phyloP scores from a whole-genome alignment of 129 eudicot species.

The Logfia minima region DNA sequence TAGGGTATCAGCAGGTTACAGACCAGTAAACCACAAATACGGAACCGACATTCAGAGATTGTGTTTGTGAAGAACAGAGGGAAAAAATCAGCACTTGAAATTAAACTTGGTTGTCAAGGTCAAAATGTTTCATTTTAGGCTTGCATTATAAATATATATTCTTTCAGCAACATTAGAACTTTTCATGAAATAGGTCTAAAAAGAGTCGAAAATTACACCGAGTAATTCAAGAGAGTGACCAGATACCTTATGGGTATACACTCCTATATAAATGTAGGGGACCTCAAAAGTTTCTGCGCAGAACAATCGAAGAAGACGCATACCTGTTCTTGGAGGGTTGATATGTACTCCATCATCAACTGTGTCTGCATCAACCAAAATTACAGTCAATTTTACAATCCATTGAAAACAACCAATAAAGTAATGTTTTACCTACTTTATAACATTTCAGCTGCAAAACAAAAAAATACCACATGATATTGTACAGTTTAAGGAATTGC shows the following conservation, averaged over 20 bases:
- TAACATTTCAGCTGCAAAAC: background rate
- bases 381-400: background rate
- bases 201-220: background rate
- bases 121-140: background rate
- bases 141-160: background rate
- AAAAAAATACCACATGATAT: background rate
- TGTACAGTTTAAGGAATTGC: background rate
- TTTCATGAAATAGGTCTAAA: background rate
- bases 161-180: background rate
- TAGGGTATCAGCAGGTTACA: background rate
- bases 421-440: background rate
- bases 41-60: background rate
- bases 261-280: background rate
- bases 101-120: background rate
- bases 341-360: constrained; percentile 12
- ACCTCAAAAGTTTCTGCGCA: background rate
- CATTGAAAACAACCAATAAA: background rate
- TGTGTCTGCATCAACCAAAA: constrained; percentile 22
- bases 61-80: background rate
- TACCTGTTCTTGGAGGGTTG: constrained; percentile 27
- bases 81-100: background rate
- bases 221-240: background rate
- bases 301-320: background rate
- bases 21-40: background rate
- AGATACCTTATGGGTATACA: background rate